Conservation (phyloP, 106 monocot genomes). For the Dendrobium nobile region DNA sequence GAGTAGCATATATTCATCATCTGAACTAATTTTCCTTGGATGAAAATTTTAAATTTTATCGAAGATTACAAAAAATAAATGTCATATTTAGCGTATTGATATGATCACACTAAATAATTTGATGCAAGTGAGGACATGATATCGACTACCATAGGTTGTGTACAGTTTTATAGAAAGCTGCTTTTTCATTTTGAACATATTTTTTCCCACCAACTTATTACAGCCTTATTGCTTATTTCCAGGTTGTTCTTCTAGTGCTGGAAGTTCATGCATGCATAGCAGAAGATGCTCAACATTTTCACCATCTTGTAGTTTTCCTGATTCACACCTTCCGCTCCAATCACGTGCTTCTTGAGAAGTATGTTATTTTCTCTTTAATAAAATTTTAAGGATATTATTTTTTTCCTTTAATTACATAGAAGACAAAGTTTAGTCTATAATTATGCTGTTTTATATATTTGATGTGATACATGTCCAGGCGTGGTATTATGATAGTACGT, state of each 20-base stretch:
- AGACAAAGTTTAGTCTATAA: neutral
- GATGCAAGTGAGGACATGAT: neutral
- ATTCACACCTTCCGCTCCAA: slow-evolving; percentile 20
- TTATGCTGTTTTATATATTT: slow-evolving; percentile 4
- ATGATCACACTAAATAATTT: no score
- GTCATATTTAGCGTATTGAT: no score
- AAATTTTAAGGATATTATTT: neutral
- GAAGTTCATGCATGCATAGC: slow-evolving; percentile 33
- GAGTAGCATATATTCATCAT: no score
- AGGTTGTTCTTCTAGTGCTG: slow-evolving; percentile 26
- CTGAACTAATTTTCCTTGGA: no score
- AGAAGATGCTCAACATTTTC: slow-evolving; percentile 24
- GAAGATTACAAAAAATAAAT: no score
- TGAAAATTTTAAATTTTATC: no score
- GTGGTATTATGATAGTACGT: slow-evolving; percentile 87
- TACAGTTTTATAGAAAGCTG: neutral
- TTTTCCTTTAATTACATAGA: neutral
- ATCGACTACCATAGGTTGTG: neutral
- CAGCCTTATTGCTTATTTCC: slow-evolving; percentile 6
- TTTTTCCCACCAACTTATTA: neutral
- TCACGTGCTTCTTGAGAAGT: slow-evolving; percentile 24
- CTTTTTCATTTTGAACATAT: neutral
- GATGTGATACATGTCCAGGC: slow-evolving; percentile 34
- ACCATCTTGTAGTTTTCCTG: slow-evolving; percentile 21
- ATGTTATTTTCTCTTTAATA: neutral